Conservation (phyloP, 257 asterid species). For the Linaria vulgaris region DNA sequence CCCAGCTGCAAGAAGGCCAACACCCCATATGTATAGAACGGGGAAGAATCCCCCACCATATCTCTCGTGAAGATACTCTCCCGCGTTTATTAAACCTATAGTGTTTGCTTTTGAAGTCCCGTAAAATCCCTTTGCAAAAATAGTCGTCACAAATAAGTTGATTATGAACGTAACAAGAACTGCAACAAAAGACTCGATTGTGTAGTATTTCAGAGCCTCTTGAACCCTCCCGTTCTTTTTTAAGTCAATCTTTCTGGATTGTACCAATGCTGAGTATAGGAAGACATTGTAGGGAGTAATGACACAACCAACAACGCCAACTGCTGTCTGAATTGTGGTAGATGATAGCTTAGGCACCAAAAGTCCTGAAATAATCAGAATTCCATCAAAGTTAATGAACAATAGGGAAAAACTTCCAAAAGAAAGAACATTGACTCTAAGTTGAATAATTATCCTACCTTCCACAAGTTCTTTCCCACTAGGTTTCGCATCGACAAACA, state of each 20-base stretch:
- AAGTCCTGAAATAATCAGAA: slow-evolving; percentile 40
- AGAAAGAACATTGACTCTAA: not conserved
- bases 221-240: slow-evolving; percentile 58
- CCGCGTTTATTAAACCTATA: slow-evolving; percentile 66
- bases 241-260: slow-evolving; percentile 56
- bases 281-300: slow-evolving; percentile 80
- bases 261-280: slow-evolving; percentile 73
- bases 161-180: slow-evolving; percentile 59
- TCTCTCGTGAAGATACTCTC: slow-evolving; percentile 56
- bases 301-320: slow-evolving; percentile 74
- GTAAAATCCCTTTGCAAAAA: slow-evolving; percentile 73
- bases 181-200: slow-evolving; percentile 56
- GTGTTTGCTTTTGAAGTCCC: slow-evolving; percentile 43
- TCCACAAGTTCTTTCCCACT: slow-evolving; percentile 46
- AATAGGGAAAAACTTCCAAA: slow-evolving; percentile 5
- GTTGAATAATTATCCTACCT: slow-evolving; percentile 32
- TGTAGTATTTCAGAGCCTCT: slow-evolving; percentile 80
- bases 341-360: slow-evolving; percentile 56
- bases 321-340: slow-evolving; percentile 67
- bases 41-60: slow-evolving; percentile 62
- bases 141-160: slow-evolving; percentile 57
- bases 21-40: slow-evolving; percentile 65
- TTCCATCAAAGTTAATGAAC: not conserved
- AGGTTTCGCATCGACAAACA: slow-evolving; percentile 66
- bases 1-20: slow-evolving; percentile 78